phyloP scores from a whole-genome alignment of 1,139 yeast genomes.

The Chernovozyma aurita region DNA sequence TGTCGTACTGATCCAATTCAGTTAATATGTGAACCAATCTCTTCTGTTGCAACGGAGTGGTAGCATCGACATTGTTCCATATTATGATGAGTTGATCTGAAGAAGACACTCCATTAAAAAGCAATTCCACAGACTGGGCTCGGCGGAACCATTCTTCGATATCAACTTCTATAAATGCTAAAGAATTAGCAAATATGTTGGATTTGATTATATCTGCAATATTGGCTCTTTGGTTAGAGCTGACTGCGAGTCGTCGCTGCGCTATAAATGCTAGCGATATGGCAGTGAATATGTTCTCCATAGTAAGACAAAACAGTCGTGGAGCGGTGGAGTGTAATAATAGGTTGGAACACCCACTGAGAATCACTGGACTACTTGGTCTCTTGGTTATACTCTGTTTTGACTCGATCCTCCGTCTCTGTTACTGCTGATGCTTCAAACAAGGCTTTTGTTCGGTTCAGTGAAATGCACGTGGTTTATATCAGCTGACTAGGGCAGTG shows the following conservation, averaged over 20 bases:
- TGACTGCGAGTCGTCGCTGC: slow-evolving; percentile 6
- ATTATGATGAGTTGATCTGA: slow-evolving; percentile 11
- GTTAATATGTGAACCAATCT: slow-evolving; percentile 24
- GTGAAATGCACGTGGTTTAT: too few species aligned
- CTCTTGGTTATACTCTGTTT: too few species aligned
- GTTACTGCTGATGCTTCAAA: too few species aligned
- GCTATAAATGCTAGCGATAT: slow-evolving; percentile 8
- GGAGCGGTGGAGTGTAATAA: too few species aligned
- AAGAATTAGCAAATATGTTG: slow-evolving; percentile 2
- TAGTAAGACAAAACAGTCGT: not conserved
- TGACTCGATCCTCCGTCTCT: too few species aligned
- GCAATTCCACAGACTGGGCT: not conserved
- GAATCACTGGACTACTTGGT: too few species aligned
- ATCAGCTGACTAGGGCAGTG: too few species aligned
- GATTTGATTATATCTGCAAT: slow-evolving; percentile 1
- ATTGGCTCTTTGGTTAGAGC: not conserved
- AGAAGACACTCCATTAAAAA: not conserved
- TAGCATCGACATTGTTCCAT: slow-evolving; percentile 23
- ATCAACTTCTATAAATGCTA: not conserved
- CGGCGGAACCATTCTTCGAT: not conserved
- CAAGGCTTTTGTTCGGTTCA: too few species aligned
- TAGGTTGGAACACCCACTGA: too few species aligned
- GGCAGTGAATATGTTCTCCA: slow-evolving; percentile 10
- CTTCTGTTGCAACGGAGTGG: slow-evolving; percentile 17
- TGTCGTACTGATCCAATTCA: slow-evolving; percentile 28